A percentile compares a stretch with the other conserved stretches of the same genome.
phyloP scores from a whole-genome alignment of 2,329 filamentous ascomycete genomes.

The Blastomyces percursus region DNA sequence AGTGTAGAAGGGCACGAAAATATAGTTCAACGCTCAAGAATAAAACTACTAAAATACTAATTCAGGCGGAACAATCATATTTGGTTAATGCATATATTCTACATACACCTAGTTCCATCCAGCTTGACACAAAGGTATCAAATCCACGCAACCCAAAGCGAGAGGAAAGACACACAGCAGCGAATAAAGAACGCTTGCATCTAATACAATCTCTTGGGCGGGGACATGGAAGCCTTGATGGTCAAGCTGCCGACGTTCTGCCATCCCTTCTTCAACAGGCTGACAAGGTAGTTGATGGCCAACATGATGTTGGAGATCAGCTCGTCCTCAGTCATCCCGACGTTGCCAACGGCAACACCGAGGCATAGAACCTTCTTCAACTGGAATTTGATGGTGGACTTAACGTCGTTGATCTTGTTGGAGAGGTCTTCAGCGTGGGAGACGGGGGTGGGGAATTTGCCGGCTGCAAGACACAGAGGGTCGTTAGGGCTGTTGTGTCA shows the following conservation, averaged over 20 bases:
- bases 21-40: background rate
- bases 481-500: no score
- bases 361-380: constrained; percentile 99
- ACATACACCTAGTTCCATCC: background rate
- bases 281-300: constrained; percentile 99
- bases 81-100: background rate
- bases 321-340: constrained; percentile 93
- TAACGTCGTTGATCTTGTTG: constrained; percentile 97
- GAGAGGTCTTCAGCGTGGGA: constrained; percentile 90
- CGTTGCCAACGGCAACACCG: constrained; percentile 98
- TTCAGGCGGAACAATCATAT: background rate
- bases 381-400: constrained; percentile 99
- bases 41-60: no score
- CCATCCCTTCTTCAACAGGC: constrained; percentile 99
- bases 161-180: background rate
- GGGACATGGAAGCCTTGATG: constrained; percentile 99
- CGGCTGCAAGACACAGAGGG: constrained; percentile 48
- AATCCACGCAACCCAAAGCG: background rate
- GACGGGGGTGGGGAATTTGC: constrained; percentile 99
- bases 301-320: constrained; percentile 98
- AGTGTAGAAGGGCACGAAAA: background rate
- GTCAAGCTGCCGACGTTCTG: constrained; percentile 99
- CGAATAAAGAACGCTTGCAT: constrained; percentile 19
- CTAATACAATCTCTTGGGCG: constrained; percentile 96
- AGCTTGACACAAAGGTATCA: background rate